Conservation (phyloP, 2,329 filamentous ascomycete species). For the Aspergillus uvarum region DNA sequence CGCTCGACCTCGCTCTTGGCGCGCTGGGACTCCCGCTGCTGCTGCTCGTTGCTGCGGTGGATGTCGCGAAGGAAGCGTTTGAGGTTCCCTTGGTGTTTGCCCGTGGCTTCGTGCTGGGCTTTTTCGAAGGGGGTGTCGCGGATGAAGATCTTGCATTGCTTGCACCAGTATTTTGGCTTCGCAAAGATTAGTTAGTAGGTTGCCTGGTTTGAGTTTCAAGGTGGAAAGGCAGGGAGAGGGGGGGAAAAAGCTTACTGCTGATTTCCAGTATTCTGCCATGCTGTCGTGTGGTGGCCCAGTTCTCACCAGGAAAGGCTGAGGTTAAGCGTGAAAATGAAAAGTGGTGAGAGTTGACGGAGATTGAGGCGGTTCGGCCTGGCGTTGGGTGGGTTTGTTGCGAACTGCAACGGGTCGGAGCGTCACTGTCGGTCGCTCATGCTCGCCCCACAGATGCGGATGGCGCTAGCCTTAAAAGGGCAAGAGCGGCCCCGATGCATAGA, state of each 20-base stretch:
- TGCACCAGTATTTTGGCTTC: constrained; percentile 92
- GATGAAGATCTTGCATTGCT: constrained; percentile 87
- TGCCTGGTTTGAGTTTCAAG: background rate
- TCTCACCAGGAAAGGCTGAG: background rate
- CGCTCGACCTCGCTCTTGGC: constrained; percentile 83
- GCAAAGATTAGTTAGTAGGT: too few species aligned
- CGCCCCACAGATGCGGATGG: background rate
- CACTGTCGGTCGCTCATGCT: background rate
- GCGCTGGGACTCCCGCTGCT: constrained; percentile 76
- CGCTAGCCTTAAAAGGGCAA: background rate
- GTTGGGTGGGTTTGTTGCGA: background rate
- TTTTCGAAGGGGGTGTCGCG: constrained; percentile 90
- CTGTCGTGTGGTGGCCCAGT: background rate
- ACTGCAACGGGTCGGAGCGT: background rate
- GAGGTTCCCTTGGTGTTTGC: constrained; percentile 77
- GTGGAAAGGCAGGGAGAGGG: background rate
- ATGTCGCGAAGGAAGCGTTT: constrained; percentile 88
- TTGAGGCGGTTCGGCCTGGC: background rate
- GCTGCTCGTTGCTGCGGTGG: constrained; percentile 77
- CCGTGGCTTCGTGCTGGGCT: constrained; percentile 83
- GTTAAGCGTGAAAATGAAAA: background rate
- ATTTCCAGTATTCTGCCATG: constrained; percentile 99
- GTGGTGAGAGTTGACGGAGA: background rate
- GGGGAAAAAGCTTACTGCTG: constrained; percentile 60
- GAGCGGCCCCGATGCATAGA: background rate